Percentiles rank a stretch among this genome's conserved stretches.
These are phyloP conservation scores for Craterostigma plantagineum DNA, from an alignment of 257 asterid species.

Conservation along the genomic window DNA sequence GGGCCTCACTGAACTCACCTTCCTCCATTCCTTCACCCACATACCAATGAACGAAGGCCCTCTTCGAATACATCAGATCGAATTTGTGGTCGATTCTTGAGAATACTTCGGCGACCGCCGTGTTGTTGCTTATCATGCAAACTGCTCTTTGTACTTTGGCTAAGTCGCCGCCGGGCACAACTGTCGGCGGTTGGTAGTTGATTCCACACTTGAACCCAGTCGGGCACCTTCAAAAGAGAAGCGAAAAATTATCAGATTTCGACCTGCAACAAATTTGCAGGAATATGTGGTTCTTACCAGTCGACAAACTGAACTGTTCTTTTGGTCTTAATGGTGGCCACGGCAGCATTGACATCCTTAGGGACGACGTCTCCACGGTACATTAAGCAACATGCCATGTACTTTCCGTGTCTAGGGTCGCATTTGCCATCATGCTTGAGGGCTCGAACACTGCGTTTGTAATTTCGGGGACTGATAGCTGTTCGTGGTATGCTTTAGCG, in stretches of 20 bases:
- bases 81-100: slow-evolving; percentile 83
- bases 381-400: slow-evolving; percentile 98
- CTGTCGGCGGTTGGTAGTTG: slow-evolving; percentile 79
- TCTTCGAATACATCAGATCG: slow-evolving; percentile 79
- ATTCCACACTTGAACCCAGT: slow-evolving; percentile 90
- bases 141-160: slow-evolving; percentile 86
- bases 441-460: slow-evolving; percentile 89
- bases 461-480: slow-evolving; percentile 74
- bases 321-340: slow-evolving; percentile 75
- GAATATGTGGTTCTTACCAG: slow-evolving; percentile 62
- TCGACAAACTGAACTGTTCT: slow-evolving; percentile 88
- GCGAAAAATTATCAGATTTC: slow-evolving; percentile 3
- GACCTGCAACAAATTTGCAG: too few relatives aligned
- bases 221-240: slow-evolving; percentile 47
- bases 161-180: slow-evolving; percentile 86
- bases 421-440: slow-evolving; percentile 95
- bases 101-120: slow-evolving; percentile 89
- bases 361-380: slow-evolving; percentile 93
- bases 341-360: slow-evolving; percentile 92
- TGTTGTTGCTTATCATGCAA: slow-evolving; percentile 93
- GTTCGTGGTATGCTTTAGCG: slow-evolving; percentile 80
- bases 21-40: slow-evolving; percentile 97
- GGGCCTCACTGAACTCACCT: slow-evolving; percentile 87
- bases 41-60: slow-evolving; percentile 91
- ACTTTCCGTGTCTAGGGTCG: slow-evolving; percentile 87